phyloP scores from a whole-genome alignment of 1,139 yeast species.

The Keqinozyma sinolaborantium region DNA sequence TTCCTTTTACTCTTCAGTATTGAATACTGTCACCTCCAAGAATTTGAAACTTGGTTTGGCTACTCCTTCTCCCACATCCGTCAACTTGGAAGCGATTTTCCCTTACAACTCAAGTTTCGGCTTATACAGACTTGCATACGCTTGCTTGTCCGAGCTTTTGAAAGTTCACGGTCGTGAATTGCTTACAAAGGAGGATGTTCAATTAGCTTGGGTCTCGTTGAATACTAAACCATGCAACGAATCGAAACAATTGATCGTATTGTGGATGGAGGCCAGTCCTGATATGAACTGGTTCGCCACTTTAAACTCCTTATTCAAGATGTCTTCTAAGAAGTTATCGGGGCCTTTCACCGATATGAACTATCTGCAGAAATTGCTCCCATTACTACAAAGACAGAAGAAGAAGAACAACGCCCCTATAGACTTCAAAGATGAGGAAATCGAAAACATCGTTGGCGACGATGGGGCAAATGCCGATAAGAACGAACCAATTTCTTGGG shows the following conservation, averaged over 20 bases:
- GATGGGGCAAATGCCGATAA: constrained; percentile 26
- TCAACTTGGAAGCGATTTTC: constrained; percentile 31
- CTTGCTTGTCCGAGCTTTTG: constrained; percentile 37
- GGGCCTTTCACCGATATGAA: constrained; percentile 37
- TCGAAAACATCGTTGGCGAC: constrained; percentile 40
- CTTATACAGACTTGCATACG: constrained; percentile 34
- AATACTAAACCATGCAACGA: constrained; percentile 37
- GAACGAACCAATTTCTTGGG: constrained; percentile 69
- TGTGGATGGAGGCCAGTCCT: constrained; percentile 40
- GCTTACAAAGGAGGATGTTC: constrained; percentile 33
- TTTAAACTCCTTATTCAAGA: constrained; percentile 33
- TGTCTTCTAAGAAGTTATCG: constrained; percentile 35
- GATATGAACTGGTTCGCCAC: constrained; percentile 41
- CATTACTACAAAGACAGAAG: constrained; percentile 43
- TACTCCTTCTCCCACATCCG: constrained; percentile 31
- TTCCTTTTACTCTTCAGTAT: constrained; percentile 25
- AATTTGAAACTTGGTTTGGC: constrained; percentile 38
- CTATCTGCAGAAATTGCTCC: constrained; percentile 40
- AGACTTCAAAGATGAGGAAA: constrained; percentile 44
- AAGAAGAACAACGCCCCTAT: constrained; percentile 29
- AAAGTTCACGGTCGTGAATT: constrained; percentile 35
- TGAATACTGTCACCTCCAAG: constrained; percentile 30
- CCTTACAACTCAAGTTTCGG: constrained; percentile 38
- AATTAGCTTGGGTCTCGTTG: constrained; percentile 43
- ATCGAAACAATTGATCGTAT: constrained; percentile 27